Evolutionary conservation across 257 asterid species (phyloP), one percentile per base, ranked within the genome.

Genomic region (Salvia rosmarinus): DNA sequence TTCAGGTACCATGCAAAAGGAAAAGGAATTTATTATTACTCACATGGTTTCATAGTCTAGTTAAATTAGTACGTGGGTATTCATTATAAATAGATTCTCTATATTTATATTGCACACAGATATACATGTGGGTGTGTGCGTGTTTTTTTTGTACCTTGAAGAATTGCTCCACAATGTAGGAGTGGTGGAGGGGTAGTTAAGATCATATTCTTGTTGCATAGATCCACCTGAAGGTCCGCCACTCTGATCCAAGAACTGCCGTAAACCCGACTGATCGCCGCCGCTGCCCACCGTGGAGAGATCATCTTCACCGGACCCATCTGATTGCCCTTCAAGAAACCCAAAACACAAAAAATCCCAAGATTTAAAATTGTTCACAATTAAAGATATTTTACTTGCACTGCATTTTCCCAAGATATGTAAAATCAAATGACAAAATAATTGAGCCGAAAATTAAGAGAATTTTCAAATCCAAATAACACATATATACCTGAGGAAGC

Each of bases 281-380:
- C 78, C 79, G 35, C 92, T 87, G 2, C 94, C 96, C 0, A 90
- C 69, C 4, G 93, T 83, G 35, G 97, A 84, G 13, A 92, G 83
- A 70, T 92, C 97, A 28, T 92, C 98, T 44, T 92, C 98, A 0
- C 97, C 96, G 7, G 98, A 92, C 37, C 97, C 97, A 63, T 92
- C 98, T 49, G 98, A 92, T 79, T 90, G 97, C 69, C 96, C 97
- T 92, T 79, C 51, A 79, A 47, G 8, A 42, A 66, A 54, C 6
- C 8, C 42, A 47, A 10, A 59, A 12, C 16, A 56, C 20, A 23
- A 12, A 51, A 54, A 42, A 21, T 3, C 25, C 28, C 32, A 61
- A 64, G 35, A 67, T 8, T 63, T 70, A 44, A 71, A 60, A 54
- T 40, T 11, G 23, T 54, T 9, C 4, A 40, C 2, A 63, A 34